phyloP scores from a whole-genome alignment of 2,329 filamentous ascomycete species.

The Microdochium paspali region DNA sequence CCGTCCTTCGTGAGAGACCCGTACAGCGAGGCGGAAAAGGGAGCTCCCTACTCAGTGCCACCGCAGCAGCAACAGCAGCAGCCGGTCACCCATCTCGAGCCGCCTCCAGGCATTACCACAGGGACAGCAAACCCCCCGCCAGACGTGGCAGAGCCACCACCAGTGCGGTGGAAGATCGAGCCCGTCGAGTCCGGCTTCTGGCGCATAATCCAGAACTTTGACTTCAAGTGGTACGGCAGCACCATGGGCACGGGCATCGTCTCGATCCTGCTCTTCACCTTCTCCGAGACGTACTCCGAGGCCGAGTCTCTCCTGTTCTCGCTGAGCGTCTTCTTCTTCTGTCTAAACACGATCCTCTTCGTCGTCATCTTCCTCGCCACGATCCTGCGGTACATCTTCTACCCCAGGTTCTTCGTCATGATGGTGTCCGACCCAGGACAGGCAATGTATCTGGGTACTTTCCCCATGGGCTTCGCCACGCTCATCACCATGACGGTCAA shows the following conservation, averaged over 20 bases:
- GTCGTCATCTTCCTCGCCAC: constrained; percentile 41
- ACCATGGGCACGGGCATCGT: constrained; percentile 63
- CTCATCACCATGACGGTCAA: constrained; percentile 55
- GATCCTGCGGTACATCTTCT: constrained; percentile 51
- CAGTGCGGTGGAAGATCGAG: neutral
- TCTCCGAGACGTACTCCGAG: constrained; percentile 2
- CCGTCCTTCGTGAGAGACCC: neutral
- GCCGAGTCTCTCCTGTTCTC: constrained; percentile 37
- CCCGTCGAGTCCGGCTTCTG: neutral
- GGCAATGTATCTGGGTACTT: constrained; percentile 58
- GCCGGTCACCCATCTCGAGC: too few species aligned
- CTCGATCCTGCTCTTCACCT: constrained; percentile 48
- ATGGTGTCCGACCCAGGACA: constrained; percentile 61
- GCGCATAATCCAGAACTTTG: neutral
- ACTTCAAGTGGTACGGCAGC: constrained; percentile 39
- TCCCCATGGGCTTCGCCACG: constrained; percentile 61
- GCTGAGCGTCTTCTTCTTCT: constrained; percentile 51
- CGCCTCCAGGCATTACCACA: too few species aligned
- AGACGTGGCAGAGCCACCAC: neutral
- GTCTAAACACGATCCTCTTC: constrained; percentile 51
- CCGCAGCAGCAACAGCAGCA: too few species aligned
- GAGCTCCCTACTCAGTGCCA: too few species aligned
- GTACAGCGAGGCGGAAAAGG: neutral
- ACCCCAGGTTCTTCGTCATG: constrained; percentile 54
- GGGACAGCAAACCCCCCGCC: too few species aligned